Base-by-base conservation (phyloP, 805 yeast species). In the Candida arabinofermentans region DNA sequence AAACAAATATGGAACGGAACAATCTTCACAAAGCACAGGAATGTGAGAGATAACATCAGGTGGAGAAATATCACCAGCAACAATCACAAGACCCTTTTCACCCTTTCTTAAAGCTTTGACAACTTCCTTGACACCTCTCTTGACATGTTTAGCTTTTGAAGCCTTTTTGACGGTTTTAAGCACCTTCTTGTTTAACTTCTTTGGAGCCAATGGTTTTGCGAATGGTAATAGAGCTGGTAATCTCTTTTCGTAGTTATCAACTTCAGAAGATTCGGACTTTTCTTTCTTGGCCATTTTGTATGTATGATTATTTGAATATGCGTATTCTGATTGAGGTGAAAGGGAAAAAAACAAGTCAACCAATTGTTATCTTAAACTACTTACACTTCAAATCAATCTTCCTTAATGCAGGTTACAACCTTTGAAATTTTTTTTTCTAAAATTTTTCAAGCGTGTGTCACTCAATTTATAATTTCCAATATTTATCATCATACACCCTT, bases 1-100 rank as follows among this genome's bases (percentile, higher is more conserved):
- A 67, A 93, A 93, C 32, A 91, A 77, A 62, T 73, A 95, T 59
- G 98, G 97, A 37, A 93, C 97, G 36, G 85, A 70, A 50, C 77
- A 72, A 64, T 93, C 99, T 71, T 93, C 99, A 71, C 99, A 93
- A 48, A 93, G 77, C 36, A 95, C 97, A 42, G 99, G 99, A 43
- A 93, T 79, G 64, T 93, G 99, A 34, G 97, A 88, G 54, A 95
- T 86, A 35, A 93, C 98, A 64, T 93, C 99, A 38, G 90, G 79
- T 45, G 99, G 99, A 42, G 95, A 90, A 50, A 95, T 93, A 65
- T 93, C 99, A 55, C 99, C 98, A 26, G 99, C 99, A 67, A 93
- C 82, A 53, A 93, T 72, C 31, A 93, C 98, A 40, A 93, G 75
- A 40, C 99, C 99, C 69, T 93, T 93, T 65, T 90, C 98, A 53